phyloP scores from a whole-genome alignment of 2,329 filamentous ascomycete species.

The Fusarium clavum region DNA sequence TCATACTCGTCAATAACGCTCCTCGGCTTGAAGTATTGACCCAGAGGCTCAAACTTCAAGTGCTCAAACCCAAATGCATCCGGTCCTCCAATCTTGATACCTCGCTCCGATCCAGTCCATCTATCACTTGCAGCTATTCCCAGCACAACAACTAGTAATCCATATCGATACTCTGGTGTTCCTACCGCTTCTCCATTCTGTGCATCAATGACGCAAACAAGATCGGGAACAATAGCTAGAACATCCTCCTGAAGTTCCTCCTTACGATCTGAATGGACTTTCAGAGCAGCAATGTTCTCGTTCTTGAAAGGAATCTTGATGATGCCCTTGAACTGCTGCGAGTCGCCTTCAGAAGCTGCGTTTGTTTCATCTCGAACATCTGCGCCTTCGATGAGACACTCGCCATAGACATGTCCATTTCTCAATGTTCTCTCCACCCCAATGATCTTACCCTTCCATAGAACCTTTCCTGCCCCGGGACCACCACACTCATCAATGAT shows the following conservation, averaged over 20 bases:
- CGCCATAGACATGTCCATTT: slow-evolving; percentile 70
- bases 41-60: slow-evolving; percentile 60
- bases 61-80: slow-evolving; percentile 61
- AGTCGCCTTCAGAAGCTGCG: background rate
- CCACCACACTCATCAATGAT: slow-evolving; percentile 71
- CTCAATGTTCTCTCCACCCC: slow-evolving; percentile 67
- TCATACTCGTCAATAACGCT: slow-evolving; percentile 66
- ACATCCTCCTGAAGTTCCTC: slow-evolving; percentile 57
- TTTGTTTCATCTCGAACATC: slow-evolving; percentile 52
- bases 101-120: slow-evolving; percentile 59
- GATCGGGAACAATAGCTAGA: slow-evolving; percentile 66
- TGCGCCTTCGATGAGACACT: slow-evolving; percentile 65
- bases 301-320: slow-evolving; percentile 79
- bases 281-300: slow-evolving; percentile 74
- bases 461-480: slow-evolving; percentile 61
- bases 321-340: slow-evolving; percentile 55
- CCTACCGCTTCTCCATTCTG: slow-evolving; percentile 68
- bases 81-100: slow-evolving; percentile 63
- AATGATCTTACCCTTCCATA: slow-evolving; percentile 74
- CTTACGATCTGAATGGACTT: slow-evolving; percentile 46
- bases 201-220: slow-evolving; percentile 67
- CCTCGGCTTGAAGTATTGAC: slow-evolving; percentile 60
- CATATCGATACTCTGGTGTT: slow-evolving; percentile 67
- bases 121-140: slow-evolving; percentile 59
- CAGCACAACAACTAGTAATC: slow-evolving; percentile 62